Evolutionary conservation across 768 basidiomycete species (phyloP).

Genomic region (Dendrothele bispora): DNA sequence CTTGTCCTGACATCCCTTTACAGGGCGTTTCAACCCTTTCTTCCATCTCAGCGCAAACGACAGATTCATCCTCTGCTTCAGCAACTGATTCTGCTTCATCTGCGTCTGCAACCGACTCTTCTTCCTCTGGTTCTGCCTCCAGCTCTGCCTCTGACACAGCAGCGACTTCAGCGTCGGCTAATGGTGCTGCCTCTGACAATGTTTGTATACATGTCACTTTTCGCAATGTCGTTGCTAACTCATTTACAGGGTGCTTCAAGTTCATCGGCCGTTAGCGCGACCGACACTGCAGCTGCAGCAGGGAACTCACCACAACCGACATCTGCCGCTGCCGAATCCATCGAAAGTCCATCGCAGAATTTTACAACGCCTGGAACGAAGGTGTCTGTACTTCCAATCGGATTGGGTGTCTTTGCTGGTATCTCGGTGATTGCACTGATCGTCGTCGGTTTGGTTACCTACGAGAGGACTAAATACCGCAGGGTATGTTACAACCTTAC

Average conservation of each 20-base stretch:
- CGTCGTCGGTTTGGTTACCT: slow-evolving; percentile 82
- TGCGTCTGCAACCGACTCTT: slow-evolving; percentile 9
- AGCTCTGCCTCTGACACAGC: slow-evolving; percentile 8
- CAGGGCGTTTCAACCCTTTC: not conserved
- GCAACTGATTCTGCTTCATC: slow-evolving; percentile 9
- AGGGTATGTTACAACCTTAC: slow-evolving; percentile 46
- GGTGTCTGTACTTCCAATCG: slow-evolving; percentile 76
- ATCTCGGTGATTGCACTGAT: slow-evolving; percentile 83
- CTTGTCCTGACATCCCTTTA: not conserved
- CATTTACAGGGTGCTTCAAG: too few relatives aligned
- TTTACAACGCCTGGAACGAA: slow-evolving; percentile 62
- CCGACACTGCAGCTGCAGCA: slow-evolving; percentile 31
- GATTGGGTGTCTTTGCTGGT: slow-evolving; percentile 81
- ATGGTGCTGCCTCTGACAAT: too few relatives aligned
- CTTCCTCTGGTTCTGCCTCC: slow-evolving; percentile 11
- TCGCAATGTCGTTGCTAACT: too few relatives aligned
- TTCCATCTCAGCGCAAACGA: too few relatives aligned
- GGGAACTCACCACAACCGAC: slow-evolving; percentile 32
- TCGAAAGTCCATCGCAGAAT: slow-evolving; percentile 19
- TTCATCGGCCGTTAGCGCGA: not conserved
- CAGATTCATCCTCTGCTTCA: slow-evolving; percentile 14
- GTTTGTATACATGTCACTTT: too few relatives aligned
- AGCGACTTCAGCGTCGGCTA: slow-evolving; percentile 9
- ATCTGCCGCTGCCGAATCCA: slow-evolving; percentile 29
- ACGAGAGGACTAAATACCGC: slow-evolving; percentile 85